Percentiles rank a stretch among this genome's conserved stretches.
phyloP scores from a whole-genome alignment of 2,329 filamentous ascomycete genomes.

The Colletotrichum acutatum region DNA sequence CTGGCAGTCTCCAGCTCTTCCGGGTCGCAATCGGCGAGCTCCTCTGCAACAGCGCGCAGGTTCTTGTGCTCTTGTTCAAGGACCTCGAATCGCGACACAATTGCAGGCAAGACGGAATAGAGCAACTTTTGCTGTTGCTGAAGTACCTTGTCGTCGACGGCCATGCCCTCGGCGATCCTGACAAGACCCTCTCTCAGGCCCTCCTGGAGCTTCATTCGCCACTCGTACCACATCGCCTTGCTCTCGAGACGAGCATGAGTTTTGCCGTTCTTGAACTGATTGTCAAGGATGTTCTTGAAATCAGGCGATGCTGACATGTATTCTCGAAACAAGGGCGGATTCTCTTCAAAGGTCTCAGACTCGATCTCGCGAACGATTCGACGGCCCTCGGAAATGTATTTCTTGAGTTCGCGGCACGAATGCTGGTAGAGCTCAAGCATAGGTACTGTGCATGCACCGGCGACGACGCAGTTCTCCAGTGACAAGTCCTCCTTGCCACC shows the following conservation, averaged over 20 bases:
- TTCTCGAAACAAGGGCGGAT: slow-evolving; percentile 90
- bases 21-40: slow-evolving; percentile 83
- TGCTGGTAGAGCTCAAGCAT: slow-evolving; percentile 96
- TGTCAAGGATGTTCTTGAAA: slow-evolving; percentile 89
- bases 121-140: slow-evolving; percentile 76
- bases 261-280: slow-evolving; percentile 97
- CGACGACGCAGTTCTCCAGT: slow-evolving; percentile 84
- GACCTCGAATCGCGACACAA: slow-evolving; percentile 69
- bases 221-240: slow-evolving; percentile 98
- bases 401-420: slow-evolving; percentile 94
- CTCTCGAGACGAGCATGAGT: slow-evolving; percentile 89
- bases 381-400: slow-evolving; percentile 93
- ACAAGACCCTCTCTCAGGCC: slow-evolving; percentile 85
- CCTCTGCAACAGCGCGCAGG: slow-evolving; percentile 77
- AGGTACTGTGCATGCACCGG: slow-evolving; percentile 89
- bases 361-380: slow-evolving; percentile 93
- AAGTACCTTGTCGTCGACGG: slow-evolving; percentile 75
- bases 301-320: slow-evolving; percentile 88
- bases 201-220: slow-evolving; percentile 88
- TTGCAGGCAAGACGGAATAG: slow-evolving; percentile 71
- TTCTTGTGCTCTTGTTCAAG: slow-evolving; percentile 73
- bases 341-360: slow-evolving; percentile 86
- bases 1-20: slow-evolving; percentile 80
- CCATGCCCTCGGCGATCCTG: slow-evolving; percentile 81
- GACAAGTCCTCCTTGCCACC: slow-evolving; percentile 63